These are phyloP conservation scores for Skeletonema costatum DNA, from an alignment of 108 stramenopile species.

Conservation along the genomic window DNA sequence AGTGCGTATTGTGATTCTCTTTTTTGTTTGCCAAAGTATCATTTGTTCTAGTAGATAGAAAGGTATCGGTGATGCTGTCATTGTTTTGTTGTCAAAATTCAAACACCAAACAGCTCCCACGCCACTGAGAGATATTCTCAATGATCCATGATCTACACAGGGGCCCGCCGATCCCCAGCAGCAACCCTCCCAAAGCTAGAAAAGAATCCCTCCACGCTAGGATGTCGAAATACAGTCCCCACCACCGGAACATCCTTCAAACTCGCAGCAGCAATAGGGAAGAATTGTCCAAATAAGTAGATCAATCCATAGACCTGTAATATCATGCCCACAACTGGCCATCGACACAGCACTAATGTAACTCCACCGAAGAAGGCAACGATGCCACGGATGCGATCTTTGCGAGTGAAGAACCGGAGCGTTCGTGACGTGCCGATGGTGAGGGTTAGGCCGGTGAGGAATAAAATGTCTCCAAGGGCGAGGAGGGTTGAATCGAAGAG, in stretches of 20 bases:
- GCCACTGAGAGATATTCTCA: too few relatives aligned
- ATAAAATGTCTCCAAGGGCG: conserved; percentile 87
- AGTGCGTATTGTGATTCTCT: too few relatives aligned
- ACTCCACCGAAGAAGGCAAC: conserved; percentile 90
- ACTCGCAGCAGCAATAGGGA: conserved; percentile 87
- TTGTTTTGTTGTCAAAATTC: background rate
- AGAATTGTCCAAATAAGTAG: conserved; percentile 92
- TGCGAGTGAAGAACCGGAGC: conserved; percentile 83
- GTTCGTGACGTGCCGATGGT: conserved; percentile 85
- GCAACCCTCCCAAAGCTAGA: conserved; percentile 59
- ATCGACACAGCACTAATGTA: conserved; percentile 76
- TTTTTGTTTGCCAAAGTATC: too few relatives aligned
- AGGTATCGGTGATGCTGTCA: background rate
- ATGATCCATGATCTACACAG: conserved; percentile 9
- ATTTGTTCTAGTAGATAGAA: too few relatives aligned
- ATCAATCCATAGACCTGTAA: conserved; percentile 84
- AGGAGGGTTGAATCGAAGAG: conserved; percentile 89
- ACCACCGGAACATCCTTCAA: conserved; percentile 85
- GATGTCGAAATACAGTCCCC: conserved; percentile 69
- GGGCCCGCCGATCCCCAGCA: conserved; percentile 31
- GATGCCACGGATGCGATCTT: conserved; percentile 84
- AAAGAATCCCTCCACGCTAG: conserved; percentile 80
- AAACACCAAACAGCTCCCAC: background rate
- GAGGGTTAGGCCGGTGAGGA: conserved; percentile 82
- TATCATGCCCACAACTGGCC: conserved; percentile 88